Evolutionary conservation across 805 yeast species (phyloP), one percentile per base, ranked within the genome.

Genomic region (Candida fluviatilis): DNA sequence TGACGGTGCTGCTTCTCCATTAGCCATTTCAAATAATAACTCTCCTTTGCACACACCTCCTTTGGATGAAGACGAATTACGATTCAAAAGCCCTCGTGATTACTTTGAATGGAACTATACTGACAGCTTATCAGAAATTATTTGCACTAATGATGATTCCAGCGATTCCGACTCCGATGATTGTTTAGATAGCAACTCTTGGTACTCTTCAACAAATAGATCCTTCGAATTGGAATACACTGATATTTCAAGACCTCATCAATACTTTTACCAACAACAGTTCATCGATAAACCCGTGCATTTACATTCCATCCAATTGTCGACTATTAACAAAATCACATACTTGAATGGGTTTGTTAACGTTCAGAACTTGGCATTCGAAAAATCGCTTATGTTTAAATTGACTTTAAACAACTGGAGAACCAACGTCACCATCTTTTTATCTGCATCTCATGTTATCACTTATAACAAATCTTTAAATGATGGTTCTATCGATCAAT

Each of bases 1-100:
- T 52, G 77, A 78, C 48, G 80, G 79, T 31, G 56, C 60, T 18
- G 81, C 76, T 35, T 75, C 74, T 45, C 88, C 89, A 21, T 66
- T 71, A 8, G 72, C 83, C 2, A 83, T 82, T n/a, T 78, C 84
- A 0, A 50, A 58, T 12, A 78, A 76, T 31, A 71, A 69, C 46
- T 71, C 84, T 1, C 82, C 82, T 0, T 51, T 61, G 19, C 57
- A 58, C 18, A 59, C 67, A 2, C 71, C 71, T 25, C 42, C 40
- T 16, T 19, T 24, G 5, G 39, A 36, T 12, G 31, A 21, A 15
- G 32, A 23, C 24, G 46, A 37, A 10, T 35, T 35, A 30, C 29
- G 33, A 4, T 14, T 29, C n/a, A 33, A 33, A n/a, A 27, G 21
- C 18, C 36, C 25, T 19, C 15, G 39, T 10, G 60, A 56, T 45